These are phyloP conservation scores for Lantana camara DNA, from an alignment of 257 asterid genomes.

Conservation along the genomic window DNA sequence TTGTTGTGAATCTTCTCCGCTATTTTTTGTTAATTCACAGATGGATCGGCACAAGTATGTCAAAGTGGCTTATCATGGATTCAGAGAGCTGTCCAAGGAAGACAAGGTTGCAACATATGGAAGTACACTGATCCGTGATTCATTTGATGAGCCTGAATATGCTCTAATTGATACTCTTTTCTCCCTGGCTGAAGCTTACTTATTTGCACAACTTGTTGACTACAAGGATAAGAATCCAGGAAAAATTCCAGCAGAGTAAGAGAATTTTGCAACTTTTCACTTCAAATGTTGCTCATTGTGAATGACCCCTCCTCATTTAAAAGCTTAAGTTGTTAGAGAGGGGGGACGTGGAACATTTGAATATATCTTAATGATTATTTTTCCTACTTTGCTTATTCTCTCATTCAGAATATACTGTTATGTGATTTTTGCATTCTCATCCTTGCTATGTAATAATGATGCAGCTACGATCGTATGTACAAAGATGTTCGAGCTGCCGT, in stretches of 20 bases:
- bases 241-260: conserved; percentile 87
- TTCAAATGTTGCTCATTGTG: background rate
- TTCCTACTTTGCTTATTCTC: conserved; percentile 5
- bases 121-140: conserved; percentile 70
- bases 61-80: conserved; percentile 97
- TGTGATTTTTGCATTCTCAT: conserved; percentile 27
- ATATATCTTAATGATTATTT: background rate
- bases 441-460: conserved; percentile 32
- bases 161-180: conserved; percentile 95
- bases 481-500: conserved; percentile 98
- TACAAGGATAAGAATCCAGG: conserved; percentile 90
- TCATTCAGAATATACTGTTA: background rate
- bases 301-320: no score
- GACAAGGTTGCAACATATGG: conserved; percentile 91
- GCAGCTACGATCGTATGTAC: conserved; percentile 84
- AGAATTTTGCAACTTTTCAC: conserved; percentile 21
- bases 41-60: conserved; percentile 99
- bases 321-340: no score
- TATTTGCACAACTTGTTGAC: conserved; percentile 96
- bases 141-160: conserved; percentile 95
- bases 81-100: conserved; percentile 83
- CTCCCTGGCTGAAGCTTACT: conserved; percentile 93
- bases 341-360: no score
- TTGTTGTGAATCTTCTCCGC: background rate
- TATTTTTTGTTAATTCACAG: conserved; percentile 40